Base-by-base conservation (phyloP, 225 moss, liverwort and hornwort species). In the Neckera pumila region DNA sequence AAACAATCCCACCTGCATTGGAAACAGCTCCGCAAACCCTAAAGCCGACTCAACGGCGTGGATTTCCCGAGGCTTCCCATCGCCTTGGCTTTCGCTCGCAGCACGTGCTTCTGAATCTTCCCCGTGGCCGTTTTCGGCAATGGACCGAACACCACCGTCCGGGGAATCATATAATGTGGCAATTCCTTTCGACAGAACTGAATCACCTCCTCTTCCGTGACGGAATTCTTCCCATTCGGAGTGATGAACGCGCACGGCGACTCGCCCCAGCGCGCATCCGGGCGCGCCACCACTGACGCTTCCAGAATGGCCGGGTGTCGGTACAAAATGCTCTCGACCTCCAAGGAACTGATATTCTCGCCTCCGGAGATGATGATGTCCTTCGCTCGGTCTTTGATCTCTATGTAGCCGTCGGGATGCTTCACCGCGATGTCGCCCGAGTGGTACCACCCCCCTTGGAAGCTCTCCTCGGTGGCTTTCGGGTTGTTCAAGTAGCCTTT, bases 291-390 rank as follows among this genome's bases (percentile, higher is more conserved):
- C 80, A 95, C 94, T 17, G 95, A 91, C 20, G 95, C 95, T 87
- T 95, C 92, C 47, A 95, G 87, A 77, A 93, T 89, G 8, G 59
- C 86, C 7, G 95, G 94, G 73, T 95, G 94, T 25, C 87, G 88
- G 85, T 91, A 95, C 11, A 93, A 70, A 5, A 91, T 87, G 69
- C 90, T 93, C 85, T 96, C 97, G 57, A 97, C 96, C 89, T 97
- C 97, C 75, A 96, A 86, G 69, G 95, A 96, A 72, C 97, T 97
- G 80, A 97, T 95, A 23, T 96, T 97, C 78, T 97, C 96, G 71
- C 97, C 97, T 64, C 97, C 97, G 13, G 96, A 96, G 53, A 96
- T 97, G 81, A 97, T 97, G 15, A 97, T 96, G 53, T 97, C 96
- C 79, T 97, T 96, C 1, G 97, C 95, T 27, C 96, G 88, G 88